Conservation (phyloP, 1,284 basidiomycete genomes). For the Heimioporus punctisporus region DNA sequence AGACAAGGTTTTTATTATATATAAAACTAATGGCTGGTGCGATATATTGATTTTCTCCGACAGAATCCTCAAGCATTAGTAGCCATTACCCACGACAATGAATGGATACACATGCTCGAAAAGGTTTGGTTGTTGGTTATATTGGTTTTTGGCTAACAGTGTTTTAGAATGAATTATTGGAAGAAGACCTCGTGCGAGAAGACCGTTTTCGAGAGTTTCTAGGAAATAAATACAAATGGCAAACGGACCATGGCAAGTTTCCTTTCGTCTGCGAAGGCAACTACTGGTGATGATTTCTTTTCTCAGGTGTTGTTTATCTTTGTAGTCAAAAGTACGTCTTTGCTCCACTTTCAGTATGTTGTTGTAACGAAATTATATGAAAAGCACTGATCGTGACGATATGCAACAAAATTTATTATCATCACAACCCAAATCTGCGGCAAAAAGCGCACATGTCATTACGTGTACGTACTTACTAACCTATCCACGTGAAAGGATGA, state of each 20-base stretch:
- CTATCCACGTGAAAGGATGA: neutral
- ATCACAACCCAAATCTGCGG: neutral
- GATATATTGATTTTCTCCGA: neutral
- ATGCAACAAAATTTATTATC: neutral
- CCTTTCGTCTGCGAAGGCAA: neutral
- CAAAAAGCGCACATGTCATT: neutral
- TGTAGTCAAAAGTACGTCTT: neutral
- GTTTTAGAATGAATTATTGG: neutral
- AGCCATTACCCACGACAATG: conserved; percentile 1
- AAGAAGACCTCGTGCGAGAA: neutral
- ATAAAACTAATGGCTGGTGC: no score
- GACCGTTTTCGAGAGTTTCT: neutral
- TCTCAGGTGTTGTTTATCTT: neutral
- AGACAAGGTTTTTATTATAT: neutral
- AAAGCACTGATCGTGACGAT: neutral
- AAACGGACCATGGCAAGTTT: neutral
- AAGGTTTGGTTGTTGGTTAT: neutral
- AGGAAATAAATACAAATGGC: neutral
- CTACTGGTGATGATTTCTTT: neutral
- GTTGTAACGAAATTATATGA: neutral
- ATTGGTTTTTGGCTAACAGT: neutral
- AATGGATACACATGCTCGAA: conserved; percentile 1
- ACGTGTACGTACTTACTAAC: neutral
- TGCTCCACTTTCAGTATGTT: neutral
- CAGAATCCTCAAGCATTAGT: neutral